These are phyloP conservation scores for Mortierella sp. DNA, from an alignment of 371 early-diverging fungal genomes.

Conservation along the genomic window DNA sequence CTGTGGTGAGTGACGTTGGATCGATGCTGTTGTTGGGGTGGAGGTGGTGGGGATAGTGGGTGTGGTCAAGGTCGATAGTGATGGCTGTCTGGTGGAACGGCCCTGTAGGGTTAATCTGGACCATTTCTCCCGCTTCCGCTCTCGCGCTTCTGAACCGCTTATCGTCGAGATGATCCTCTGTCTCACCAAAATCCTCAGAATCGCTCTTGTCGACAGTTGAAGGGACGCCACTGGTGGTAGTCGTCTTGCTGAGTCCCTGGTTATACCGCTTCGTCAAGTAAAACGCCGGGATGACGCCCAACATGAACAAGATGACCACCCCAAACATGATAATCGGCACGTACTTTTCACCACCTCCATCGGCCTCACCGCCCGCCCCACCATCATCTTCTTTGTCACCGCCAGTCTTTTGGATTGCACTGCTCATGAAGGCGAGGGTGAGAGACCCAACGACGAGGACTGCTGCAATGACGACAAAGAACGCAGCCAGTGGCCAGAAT, in stretches of 20 bases:
- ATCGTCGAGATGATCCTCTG: neutral
- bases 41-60: neutral
- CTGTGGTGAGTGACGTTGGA: neutral
- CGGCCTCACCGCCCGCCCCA: neutral
- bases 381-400: neutral
- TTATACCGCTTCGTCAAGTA: constrained; percentile 38
- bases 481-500: constrained; percentile 55
- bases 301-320: constrained; percentile 38
- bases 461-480: constrained; percentile 22
- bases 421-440: constrained; percentile 34
- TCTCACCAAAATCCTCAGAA: neutral
- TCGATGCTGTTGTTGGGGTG: neutral
- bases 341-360: constrained; percentile 8
- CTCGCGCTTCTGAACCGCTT: neutral
- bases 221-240: neutral
- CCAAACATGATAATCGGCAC: constrained; percentile 48
- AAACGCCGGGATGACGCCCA: constrained; percentile 41
- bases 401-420: neutral
- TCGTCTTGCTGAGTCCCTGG: neutral
- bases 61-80: neutral
- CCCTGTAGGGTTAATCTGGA: neutral
- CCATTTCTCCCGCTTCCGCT: neutral
- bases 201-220: neutral
- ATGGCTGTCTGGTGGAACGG: neutral
- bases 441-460: constrained; percentile 45